Percentiles rank a stretch among this genome's conserved stretches.
Conservation (phyloP, 1,139 yeast genomes). For the Taphrina pruni region DNA sequence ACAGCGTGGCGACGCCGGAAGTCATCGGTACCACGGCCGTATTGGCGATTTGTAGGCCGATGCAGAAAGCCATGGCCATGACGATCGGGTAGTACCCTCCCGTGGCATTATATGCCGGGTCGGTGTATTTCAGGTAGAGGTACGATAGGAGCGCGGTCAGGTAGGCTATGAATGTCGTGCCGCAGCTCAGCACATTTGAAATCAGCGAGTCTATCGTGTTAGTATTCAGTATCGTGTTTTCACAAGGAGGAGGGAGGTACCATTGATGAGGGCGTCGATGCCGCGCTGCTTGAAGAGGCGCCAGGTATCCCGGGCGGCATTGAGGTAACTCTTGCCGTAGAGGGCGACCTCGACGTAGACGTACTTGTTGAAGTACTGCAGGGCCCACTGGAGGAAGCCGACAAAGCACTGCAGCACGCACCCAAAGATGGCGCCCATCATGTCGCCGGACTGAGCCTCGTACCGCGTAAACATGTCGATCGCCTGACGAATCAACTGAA, state of each 20-base stretch:
- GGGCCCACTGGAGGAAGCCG: constrained; percentile 75
- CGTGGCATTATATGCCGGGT: constrained; percentile 68
- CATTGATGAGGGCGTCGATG: constrained; percentile 83
- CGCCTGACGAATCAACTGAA: constrained; percentile 67
- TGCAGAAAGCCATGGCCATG: constrained; percentile 75
- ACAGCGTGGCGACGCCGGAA: constrained; percentile 84
- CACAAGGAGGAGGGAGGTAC: constrained; percentile 61
- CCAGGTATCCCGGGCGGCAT: constrained; percentile 83
- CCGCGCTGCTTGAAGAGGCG: constrained; percentile 78
- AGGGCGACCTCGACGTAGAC: constrained; percentile 78
- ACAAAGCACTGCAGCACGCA: constrained; percentile 66
- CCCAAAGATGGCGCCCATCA: constrained; percentile 62
- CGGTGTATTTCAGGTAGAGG: constrained; percentile 73
- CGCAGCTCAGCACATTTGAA: constrained; percentile 54
- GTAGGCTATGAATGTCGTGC: constrained; percentile 72
- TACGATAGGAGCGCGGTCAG: constrained; percentile 71
- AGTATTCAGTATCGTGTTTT: constrained; percentile 58
- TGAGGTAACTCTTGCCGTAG: constrained; percentile 78
- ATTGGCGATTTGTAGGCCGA: constrained; percentile 77
- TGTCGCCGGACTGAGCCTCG: constrained; percentile 63
- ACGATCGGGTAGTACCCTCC: constrained; percentile 78
- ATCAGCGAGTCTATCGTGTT: constrained; percentile 26
- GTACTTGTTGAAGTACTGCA: constrained; percentile 85
- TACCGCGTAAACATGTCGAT: constrained; percentile 59
- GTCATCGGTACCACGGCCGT: constrained; percentile 74